These are phyloP conservation scores for Ceratopteris richardii DNA, from an alignment of 75 land plant genomes.

Conservation along the genomic window DNA sequence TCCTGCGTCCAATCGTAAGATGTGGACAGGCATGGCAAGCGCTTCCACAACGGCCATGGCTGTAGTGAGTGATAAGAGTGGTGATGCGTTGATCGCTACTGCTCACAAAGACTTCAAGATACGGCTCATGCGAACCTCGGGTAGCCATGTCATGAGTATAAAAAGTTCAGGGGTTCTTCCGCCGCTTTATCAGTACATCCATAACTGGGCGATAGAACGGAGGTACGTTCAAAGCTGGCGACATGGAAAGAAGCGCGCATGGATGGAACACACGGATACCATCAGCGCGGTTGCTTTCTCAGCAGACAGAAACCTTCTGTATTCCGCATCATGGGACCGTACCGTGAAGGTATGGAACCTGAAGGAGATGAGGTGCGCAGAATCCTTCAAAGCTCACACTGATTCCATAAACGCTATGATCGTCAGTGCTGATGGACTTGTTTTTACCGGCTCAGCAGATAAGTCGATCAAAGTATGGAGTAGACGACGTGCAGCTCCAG, in stretches of 20 bases:
- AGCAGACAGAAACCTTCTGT: slow-evolving; percentile 10
- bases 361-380: slow-evolving; percentile 21
- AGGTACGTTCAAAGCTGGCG: no score
- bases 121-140: no score
- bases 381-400: slow-evolving; percentile 25
- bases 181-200: background rate
- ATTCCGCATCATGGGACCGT: slow-evolving; percentile 34
- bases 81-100: no score
- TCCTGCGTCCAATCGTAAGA: no score
- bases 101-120: no score
- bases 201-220: no score
- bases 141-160: no score
- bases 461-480: slow-evolving; percentile 22
- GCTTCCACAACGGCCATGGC: no score
- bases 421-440: slow-evolving; percentile 1
- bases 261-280: slow-evolving; percentile 9
- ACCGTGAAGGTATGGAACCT: slow-evolving; percentile 29
- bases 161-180: no score
- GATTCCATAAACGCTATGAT: slow-evolving; percentile 29
- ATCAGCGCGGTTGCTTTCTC: slow-evolving; percentile 4
- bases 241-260: background rate
- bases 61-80: no score
- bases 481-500: background rate
- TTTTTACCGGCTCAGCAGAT: slow-evolving; percentile 28
- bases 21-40: no score